phyloP scores from a whole-genome alignment of 441 rosid genomes.

The Theobroma grandiflorum region DNA sequence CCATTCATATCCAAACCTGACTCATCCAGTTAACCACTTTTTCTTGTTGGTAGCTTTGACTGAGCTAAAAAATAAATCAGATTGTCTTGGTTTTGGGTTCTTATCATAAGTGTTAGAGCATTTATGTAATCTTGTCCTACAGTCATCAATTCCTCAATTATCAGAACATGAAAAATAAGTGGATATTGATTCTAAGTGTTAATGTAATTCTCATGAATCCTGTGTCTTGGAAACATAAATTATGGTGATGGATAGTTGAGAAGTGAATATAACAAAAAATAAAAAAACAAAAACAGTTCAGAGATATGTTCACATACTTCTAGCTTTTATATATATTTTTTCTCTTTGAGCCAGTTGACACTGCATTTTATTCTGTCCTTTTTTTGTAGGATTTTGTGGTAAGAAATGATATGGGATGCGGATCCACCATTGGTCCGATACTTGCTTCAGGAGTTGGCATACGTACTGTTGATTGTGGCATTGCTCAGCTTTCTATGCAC shows the following conservation, averaged over 20 bases:
- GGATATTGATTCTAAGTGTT: neutral
- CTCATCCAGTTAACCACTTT: neutral
- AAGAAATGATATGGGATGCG: constrained; percentile 98
- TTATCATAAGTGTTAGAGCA: neutral
- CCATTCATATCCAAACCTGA: neutral
- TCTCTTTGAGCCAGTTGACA: neutral
- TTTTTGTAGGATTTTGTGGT: constrained; percentile 83
- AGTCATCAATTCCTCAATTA: neutral
- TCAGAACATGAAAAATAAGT: neutral
- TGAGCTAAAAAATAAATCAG: neutral
- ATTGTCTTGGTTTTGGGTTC: neutral
- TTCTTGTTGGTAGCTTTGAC: neutral
- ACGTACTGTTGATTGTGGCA: constrained; percentile 94
- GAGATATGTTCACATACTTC: neutral
- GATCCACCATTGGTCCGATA: constrained; percentile 96
- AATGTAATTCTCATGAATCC: neutral
- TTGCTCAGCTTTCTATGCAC: constrained; percentile 98
- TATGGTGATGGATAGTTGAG: neutral
- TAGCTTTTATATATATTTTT: neutral
- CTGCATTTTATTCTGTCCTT: neutral
- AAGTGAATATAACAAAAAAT: neutral
- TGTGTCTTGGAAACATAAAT: neutral
- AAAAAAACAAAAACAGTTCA: too few species aligned
- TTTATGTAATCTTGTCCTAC: neutral
- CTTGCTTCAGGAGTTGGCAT: constrained; percentile 94